Evolutionary conservation across 2,329 filamentous ascomycete species (phyloP), one percentile per base, ranked within the genome.

Genomic region (Talaromyces sp.): DNA sequence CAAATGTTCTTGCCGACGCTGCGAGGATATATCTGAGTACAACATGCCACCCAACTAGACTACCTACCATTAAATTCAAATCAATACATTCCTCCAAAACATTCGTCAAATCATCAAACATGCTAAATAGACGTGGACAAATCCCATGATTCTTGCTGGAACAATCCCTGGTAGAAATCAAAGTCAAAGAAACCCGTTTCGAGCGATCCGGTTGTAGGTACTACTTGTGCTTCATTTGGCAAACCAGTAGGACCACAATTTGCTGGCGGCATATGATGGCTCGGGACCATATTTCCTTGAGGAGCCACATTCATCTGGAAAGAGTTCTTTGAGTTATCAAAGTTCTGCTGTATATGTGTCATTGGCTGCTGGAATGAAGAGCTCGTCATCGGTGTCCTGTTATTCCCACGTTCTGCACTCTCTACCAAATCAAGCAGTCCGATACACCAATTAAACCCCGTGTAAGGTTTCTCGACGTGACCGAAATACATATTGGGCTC

Each of bases 121-220:
- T 50, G 31, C 50, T 54, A 54, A 54, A 56, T 50, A 15, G 52
- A 27, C 9, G 19, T 37, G 27, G 56, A n/a, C 33, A 59, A 35
- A 59, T 59, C 56, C 56, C 56, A 59, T 10, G 56, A 59, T 43
- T 59, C 56, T 43, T 59, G 56, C 35, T 59, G 56, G 9, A 59
- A 59, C 7, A 59, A 31, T 17, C 56, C 35, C 25, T 59, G 56
- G 39, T 59, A 59, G n/a, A 59, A 59, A 59, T 59, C 56, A 59
- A 59, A 59, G 56, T 59, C 56, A 31, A 59, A 45, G 39, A 59
- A 43, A 27, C 35, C 35, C 8, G 37, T 41, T 59, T 59, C 56
- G 3, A 59, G 39, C 19, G 56, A 41, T 2, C 33, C 54, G 2
- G 33, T 52, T 52, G 49, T 10, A 19, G 50, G 50, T 35, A 54